Percentiles rank a stretch among this genome's conserved stretches.
phyloP scores from a whole-genome alignment of 2,329 filamentous ascomycete genomes.

The Nannizziopsis barbatae region DNA sequence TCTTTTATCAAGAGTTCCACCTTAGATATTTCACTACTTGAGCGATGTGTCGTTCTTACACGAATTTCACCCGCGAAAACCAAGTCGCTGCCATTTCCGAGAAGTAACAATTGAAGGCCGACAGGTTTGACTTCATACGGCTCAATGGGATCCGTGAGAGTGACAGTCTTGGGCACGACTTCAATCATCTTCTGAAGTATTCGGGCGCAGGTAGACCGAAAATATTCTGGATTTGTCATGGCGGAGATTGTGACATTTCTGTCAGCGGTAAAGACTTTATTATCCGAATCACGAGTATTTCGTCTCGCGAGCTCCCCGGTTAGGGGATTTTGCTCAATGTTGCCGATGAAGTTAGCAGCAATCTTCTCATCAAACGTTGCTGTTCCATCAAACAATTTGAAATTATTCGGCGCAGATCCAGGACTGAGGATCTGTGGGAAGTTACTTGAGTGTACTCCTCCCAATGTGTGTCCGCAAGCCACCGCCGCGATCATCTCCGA shows the following conservation, averaged over 20 bases:
- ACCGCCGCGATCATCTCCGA: conserved; percentile 13
- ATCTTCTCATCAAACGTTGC: conserved; percentile 12
- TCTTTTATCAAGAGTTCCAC: conserved; percentile 11
- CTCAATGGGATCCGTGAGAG: conserved; percentile 9
- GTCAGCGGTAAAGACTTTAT: conserved; percentile 12
- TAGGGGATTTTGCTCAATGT: conserved; percentile 6
- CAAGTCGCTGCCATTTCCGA: conserved; percentile 9
- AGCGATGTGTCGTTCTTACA: conserved; percentile 11
- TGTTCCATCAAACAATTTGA: conserved; percentile 9
- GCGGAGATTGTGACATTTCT: conserved; percentile 10
- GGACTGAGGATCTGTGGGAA: conserved; percentile 11
- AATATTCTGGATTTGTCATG: conserved; percentile 6
- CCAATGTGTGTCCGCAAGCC: conserved; percentile 13
- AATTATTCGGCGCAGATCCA: conserved; percentile 9
- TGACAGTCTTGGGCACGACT: conserved; percentile 10
- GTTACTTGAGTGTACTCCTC: conserved; percentile 11
- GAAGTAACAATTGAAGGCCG: conserved; percentile 9
- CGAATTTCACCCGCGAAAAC: conserved; percentile 12
- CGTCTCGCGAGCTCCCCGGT: conserved; percentile 4
- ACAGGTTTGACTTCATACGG: conserved; percentile 14
- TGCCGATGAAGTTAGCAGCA: conserved; percentile 10
- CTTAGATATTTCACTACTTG: conserved; percentile 6
- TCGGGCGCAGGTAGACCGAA: conserved; percentile 8
- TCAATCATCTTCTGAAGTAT: conserved; percentile 15
- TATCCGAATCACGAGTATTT: conserved; percentile 13